A percentile compares a stretch with the other conserved stretches of the same genome.
phyloP scores from a whole-genome alignment of 768 basidiomycete species.

The Rhodotorula diobovata region DNA sequence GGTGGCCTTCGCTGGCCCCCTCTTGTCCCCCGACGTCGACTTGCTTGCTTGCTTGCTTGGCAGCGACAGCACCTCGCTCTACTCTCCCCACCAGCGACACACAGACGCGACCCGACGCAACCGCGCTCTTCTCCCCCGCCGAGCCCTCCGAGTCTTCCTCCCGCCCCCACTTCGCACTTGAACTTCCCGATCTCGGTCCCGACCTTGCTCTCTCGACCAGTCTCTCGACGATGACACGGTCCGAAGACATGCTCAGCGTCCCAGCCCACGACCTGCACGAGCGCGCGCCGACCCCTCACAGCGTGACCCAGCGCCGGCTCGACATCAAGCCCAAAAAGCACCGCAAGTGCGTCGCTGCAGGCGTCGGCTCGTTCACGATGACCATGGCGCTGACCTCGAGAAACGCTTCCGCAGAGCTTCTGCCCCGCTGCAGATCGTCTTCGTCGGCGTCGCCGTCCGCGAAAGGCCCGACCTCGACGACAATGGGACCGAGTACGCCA shows the following conservation, averaged over 20 bases:
- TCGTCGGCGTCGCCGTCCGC: constrained; percentile 17
- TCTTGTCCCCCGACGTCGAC: too few relatives aligned
- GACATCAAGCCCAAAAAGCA: constrained; percentile 9
- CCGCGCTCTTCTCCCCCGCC: too few relatives aligned
- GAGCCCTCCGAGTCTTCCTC: background rate
- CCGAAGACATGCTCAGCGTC: background rate
- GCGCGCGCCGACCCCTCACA: background rate
- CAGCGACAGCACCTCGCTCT: too few relatives aligned
- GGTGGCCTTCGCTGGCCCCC: too few relatives aligned
- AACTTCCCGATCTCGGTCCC: too few relatives aligned
- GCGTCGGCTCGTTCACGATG: too few relatives aligned
- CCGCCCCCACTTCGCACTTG: background rate
- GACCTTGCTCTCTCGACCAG: too few relatives aligned
- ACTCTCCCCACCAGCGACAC: too few relatives aligned
- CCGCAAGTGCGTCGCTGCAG: background rate
- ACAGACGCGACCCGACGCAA: too few relatives aligned
- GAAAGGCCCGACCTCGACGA: constrained; percentile 3
- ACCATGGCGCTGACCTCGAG: background rate
- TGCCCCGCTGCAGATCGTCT: constrained; percentile 15
- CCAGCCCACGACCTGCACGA: background rate
- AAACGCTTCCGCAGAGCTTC: background rate
- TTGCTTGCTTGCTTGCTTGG: too few relatives aligned
- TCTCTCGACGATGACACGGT: background rate
- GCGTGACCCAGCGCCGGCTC: background rate
- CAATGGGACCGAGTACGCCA: constrained; percentile 8